These are phyloP conservation scores for Isabelozyma pseudorhagii DNA, from an alignment of 805 yeast species.

Conservation along the genomic window DNA sequence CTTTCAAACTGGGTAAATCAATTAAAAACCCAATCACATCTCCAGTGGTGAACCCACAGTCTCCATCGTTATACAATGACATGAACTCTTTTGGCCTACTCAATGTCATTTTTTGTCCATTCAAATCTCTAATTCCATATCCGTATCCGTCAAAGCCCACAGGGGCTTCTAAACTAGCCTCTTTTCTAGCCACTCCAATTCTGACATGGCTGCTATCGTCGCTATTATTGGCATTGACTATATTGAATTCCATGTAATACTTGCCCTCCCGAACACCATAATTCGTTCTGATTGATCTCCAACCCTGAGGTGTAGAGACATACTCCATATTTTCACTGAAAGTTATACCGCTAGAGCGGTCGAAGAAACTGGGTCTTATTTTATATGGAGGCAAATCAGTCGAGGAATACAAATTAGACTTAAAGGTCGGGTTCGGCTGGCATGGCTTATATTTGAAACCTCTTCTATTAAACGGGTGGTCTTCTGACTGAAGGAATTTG, in stretches of 20 bases:
- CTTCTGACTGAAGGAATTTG: conserved; percentile 54
- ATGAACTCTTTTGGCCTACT: conserved; percentile 63
- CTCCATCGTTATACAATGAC: conserved; percentile 10
- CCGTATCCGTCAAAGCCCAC: conserved; percentile 95
- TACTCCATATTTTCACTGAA: conserved; percentile 25
- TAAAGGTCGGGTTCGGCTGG: conserved; percentile 61
- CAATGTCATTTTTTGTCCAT: conserved; percentile 72
- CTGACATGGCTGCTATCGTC: conserved; percentile 58
- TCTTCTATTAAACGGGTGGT: conserved; percentile 72
- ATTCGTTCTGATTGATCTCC: conserved; percentile 76
- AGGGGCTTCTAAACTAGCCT: conserved; percentile 89
- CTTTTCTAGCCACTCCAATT: conserved; percentile 79
- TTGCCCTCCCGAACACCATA: conserved; percentile 74
- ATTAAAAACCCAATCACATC: conserved; percentile 82
- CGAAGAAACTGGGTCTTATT: conserved; percentile 61
- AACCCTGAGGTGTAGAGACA: conserved; percentile 66
- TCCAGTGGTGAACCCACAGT: conserved; percentile 58
- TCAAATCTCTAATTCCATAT: conserved; percentile 80
- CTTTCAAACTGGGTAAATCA: conserved; percentile 54
- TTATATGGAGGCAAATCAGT: conserved; percentile 69
- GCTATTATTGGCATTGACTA: conserved; percentile 41
- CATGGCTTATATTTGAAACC: conserved; percentile 83
- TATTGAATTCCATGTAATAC: conserved; percentile 75
- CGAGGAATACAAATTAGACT: conserved; percentile 59
- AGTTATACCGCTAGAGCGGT: conserved; percentile 58